Evolutionary conservation across 768 basidiomycete species (phyloP), one percentile per base, ranked within the genome.

Genomic region (Hemileccinum impolitum): DNA sequence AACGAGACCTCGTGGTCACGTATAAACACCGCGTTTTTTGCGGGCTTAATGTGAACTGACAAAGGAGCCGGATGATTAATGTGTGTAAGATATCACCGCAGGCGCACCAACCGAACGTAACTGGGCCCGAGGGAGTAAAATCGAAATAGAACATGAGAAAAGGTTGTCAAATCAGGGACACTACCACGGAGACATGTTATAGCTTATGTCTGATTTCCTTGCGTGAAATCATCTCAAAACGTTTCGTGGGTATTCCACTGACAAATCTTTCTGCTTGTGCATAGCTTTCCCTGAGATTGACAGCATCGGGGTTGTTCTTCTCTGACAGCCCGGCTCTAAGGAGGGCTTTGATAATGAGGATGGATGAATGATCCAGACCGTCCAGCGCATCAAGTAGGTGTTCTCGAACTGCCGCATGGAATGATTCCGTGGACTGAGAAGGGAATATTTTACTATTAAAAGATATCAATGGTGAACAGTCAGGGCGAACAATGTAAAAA

Each of bases 191-290:
- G 28, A 43, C 31, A 38, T 26, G 39, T 48, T 61, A 85, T 32
- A 85, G 62, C 56, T 84, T 86, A 59, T 86, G 84, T 53, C 69
- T 82, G 54, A 85, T 78, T 65, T 87, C 82, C 59, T 79, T 85
- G 41, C 61, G 73, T 17, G 82, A 76, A 47, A 87, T 76, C 62
- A 72, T 76, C 19, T 55, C 65, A 54, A 87, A 89, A 39, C 77
- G 76, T 52, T 65, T 62, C 1, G 50, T 32, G 10, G 86, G 86
- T 35, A 80, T 66, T 1, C 84, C 85, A 47, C 77, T 84, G 5
- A 75, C 77, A 59, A 87, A 78, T 43, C 78, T 73, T 40, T 77
- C 80, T 3, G 84, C 84, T 68, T 87, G 85, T 11, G 80, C 82
- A 59, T 85, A 85, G 45, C 81, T 83, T 65, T 87, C 85, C 39